These are phyloP conservation scores for Yamadazyma kitorensis DNA, from an alignment of 805 yeast genomes.

Conservation along the genomic window DNA sequence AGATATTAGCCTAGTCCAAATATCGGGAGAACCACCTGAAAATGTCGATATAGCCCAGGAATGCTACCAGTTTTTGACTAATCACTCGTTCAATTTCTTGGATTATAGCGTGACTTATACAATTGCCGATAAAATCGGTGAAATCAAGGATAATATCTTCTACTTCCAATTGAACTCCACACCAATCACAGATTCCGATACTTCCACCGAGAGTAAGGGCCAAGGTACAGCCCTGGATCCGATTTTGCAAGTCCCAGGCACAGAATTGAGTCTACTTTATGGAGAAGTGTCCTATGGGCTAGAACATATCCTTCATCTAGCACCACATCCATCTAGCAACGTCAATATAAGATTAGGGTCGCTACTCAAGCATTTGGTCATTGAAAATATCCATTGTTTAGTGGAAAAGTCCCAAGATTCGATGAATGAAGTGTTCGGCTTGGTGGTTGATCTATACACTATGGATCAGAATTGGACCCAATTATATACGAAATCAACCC, in stretches of 20 bases:
- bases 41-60: not conserved
- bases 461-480: slow-evolving; percentile 4
- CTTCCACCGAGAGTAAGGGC: too few species aligned
- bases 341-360: slow-evolving; percentile 7
- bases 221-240: too few species aligned
- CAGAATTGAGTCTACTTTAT: too few species aligned
- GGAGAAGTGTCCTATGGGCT: slow-evolving; percentile 4
- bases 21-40: not conserved
- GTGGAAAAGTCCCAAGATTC: not conserved
- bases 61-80: not conserved
- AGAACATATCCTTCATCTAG: not conserved
- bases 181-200: too few species aligned
- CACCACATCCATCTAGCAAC: slow-evolving; percentile 6
- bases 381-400: slow-evolving; percentile 1
- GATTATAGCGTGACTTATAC: slow-evolving; percentile 3
- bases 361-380: slow-evolving; percentile 7
- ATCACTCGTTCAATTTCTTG: slow-evolving; percentile 1
- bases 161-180: slow-evolving; percentile 4
- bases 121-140: not conserved
- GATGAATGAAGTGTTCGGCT: not conserved
- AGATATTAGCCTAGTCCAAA: slow-evolving; percentile 2
- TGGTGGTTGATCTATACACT: not conserved
- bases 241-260: not conserved
- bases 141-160: not conserved
- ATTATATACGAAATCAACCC: not conserved